Base-by-base conservation (phyloP, 306 rosid genomes). In the Adenanthera pavonina region DNA sequence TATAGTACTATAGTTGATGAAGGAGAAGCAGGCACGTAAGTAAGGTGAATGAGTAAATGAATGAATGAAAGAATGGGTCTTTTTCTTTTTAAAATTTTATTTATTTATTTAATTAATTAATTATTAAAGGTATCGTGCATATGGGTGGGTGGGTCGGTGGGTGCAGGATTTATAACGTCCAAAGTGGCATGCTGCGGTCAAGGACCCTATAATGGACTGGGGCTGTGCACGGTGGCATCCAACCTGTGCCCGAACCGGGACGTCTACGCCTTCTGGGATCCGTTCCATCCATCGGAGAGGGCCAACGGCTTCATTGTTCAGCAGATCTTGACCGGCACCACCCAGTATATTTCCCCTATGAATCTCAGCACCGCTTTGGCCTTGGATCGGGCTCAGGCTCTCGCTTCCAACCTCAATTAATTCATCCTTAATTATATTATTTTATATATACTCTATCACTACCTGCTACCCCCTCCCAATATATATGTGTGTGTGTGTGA, bases 121-220 rank as follows among this genome's bases (percentile, higher is more conserved):
- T 25, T 25, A 25, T 25, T 25, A 25, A 25, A 25, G 30, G 30
- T 25, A 25, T 0, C 30, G 1, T 44, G 2, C 9, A 10, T 9
- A 12, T 48, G 16, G 16, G 16, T 3, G 25, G 20, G 64, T 19
- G 8, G 64, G 6, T n/a, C 11, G 65, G 20, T 40, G 15, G 3
- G 10, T 69, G 83, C 85, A 92, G 97, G 97, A 52, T 93, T 93
- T 82, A 17, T 66, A 3, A 86, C 97, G 47, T 87, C 96, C 38
- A 85, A 91, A 85, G 20, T 88, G 74, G 98, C 98, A 17, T 93
- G 97, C 56, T 93, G 97, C 5, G 97, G 97, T n/a, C 97, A 93
- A 84, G 97, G 97, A 78, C 93, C 90, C 6, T 89, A 81, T 44
- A 94, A 94, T 72, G 98, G 97, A 2, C 0, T 94, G 0, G 94